Base-by-base conservation (phyloP, 2,329 filamentous ascomycete species). In the Monascus ruber region DNA sequence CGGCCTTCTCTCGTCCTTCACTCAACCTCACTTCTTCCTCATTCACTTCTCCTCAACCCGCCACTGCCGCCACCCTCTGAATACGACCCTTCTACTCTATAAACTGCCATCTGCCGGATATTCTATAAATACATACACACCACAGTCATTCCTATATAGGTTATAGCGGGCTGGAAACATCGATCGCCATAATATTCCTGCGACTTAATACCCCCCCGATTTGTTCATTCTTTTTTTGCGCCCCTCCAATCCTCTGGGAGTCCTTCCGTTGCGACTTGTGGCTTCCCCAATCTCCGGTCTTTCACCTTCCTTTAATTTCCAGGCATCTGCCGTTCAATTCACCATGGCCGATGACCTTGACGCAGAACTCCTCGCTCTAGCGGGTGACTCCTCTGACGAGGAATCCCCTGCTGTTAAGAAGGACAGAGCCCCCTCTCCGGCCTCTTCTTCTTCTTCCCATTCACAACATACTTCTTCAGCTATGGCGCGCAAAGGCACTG, bases 321-420 rank as follows among this genome's bases (percentile, higher is more conserved):
- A 43, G 40, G 34, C 39, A 36, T 28, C 35, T 24, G 24, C 24
- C 32, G n/a, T 29, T 32, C 33, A 27, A 51, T 51, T 55, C 47
- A 73, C 48, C 54, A 94, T 94, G 87, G 83, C 85, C 41, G 85
- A 62, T 42, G 60, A 89, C 58, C 76, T 95, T 50, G 89, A 96
- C 59, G 87, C 89, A 53, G 89, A 95, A 69, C 80, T 96, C 49
- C 81, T 96, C 48, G 88, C 85, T 56, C 79, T 96, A 48, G 91
- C 88, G 39, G 91, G 85, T 50, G 82, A 71, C 52, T 66, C 68
- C 43, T 71, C 68, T 37, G 70, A 72, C 46, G 70, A 73, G 45
- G 72, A 74, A 48, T 59, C 64, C 40, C 59, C 77, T 44, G 69
- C 72, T 38, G 63, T 56, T 63, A 42, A 76, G 73, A 54, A 76